A percentile compares a stretch with the other conserved stretches of the same genome.
phyloP scores from a whole-genome alignment of 352 stramenopile genomes.

The Pythium phragmitis region DNA sequence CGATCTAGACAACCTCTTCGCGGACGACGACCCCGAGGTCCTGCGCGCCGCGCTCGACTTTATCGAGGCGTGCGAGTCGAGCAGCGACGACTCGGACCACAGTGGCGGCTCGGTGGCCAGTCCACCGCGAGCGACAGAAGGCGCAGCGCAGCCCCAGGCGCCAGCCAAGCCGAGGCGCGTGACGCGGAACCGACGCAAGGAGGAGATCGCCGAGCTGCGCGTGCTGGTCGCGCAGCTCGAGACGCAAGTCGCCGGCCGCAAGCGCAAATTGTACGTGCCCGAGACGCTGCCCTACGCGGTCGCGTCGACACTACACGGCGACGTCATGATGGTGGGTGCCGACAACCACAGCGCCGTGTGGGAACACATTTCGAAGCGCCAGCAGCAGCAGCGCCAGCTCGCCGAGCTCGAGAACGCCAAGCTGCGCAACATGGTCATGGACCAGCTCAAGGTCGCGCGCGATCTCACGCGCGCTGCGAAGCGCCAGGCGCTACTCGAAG shows the following conservation, averaged over 20 bases:
- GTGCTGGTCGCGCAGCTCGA: conserved; percentile 27
- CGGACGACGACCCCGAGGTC: conserved; percentile 23
- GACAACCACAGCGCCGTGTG: conserved; percentile 17
- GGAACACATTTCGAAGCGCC: conserved; percentile 39
- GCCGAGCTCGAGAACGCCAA: conserved; percentile 52
- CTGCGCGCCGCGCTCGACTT: conserved; percentile 23
- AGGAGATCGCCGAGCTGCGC: conserved; percentile 35
- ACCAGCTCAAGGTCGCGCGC: conserved; percentile 40
- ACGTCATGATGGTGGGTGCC: background rate
- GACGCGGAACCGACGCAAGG: conserved; percentile 25
- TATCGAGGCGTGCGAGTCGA: conserved; percentile 17
- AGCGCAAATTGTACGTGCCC: conserved; percentile 11
- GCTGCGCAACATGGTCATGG: conserved; percentile 43
- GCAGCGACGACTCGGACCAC: conserved; percentile 13
- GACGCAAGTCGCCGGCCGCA: conserved; percentile 16
- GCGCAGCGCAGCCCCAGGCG: background rate
- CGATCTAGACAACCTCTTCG: background rate
- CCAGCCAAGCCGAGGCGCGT: conserved; percentile 6
- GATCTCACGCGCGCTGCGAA: conserved; percentile 17
- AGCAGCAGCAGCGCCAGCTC: conserved; percentile 37
- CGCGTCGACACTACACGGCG: background rate
- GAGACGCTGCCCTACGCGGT: background rate
- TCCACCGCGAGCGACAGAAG: background rate
- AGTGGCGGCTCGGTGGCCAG: background rate
- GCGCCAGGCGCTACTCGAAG: conserved; percentile 4